A percentile compares a stretch with the other conserved stretches of the same genome.
Conservation (phyloP, 176 grass and related monocot species). For the Carex myosuroides region DNA sequence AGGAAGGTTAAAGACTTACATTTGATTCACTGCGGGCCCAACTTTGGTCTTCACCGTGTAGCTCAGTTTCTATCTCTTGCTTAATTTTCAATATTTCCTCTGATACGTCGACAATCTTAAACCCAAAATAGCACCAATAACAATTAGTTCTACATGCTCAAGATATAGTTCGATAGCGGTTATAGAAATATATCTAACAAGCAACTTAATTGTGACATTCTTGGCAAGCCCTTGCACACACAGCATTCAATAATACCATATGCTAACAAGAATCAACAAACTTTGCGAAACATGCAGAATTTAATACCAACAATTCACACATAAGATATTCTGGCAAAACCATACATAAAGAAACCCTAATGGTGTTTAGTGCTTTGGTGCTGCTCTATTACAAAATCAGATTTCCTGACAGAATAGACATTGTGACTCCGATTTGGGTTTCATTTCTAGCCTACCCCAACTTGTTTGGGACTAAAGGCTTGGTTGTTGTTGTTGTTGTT, state of each 20-base stretch:
- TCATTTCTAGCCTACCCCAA: no score
- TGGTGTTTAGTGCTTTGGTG: background rate
- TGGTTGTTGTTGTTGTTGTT: no score
- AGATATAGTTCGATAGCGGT: background rate
- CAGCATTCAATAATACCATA: background rate
- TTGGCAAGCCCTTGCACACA: background rate
- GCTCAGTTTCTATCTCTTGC: constrained; percentile 78
- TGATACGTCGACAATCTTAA: constrained; percentile 47
- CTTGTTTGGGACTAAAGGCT: no score
- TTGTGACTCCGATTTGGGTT: background rate
- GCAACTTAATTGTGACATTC: background rate
- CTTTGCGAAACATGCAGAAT: no score
- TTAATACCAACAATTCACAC: background rate
- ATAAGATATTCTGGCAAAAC: background rate
- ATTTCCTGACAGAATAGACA: background rate
- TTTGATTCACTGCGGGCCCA: constrained; percentile 65
- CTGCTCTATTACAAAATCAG: background rate
- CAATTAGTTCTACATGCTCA: background rate
- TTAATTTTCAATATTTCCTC: constrained; percentile 87
- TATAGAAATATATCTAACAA: background rate
- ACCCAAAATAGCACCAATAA: background rate
- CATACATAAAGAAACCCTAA: background rate
- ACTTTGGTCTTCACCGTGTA: constrained; percentile 73
- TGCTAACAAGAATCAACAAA: background rate
- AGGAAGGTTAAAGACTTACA: constrained; percentile 34